Evolutionary conservation across 441 rosid genomes (phyloP).

Genomic region (Erysimum cheiri): DNA sequence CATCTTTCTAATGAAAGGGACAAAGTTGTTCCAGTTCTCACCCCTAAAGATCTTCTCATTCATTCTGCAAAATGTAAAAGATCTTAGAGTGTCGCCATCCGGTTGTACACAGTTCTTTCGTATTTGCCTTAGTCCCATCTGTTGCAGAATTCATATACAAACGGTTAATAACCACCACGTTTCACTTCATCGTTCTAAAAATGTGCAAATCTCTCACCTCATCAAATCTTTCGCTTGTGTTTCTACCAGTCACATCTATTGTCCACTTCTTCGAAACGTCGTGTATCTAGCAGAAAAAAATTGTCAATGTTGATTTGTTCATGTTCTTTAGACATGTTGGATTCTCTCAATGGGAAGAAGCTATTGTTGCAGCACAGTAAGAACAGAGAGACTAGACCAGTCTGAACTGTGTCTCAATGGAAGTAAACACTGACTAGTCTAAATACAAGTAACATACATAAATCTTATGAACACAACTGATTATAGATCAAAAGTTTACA

Average conservation of each 20-base stretch:
- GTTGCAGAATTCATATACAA: constrained; percentile 35
- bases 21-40: constrained; percentile 80
- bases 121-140: constrained; percentile 66
- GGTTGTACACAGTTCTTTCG: constrained; percentile 63
- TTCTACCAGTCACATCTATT: constrained; percentile 64
- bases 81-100: constrained; percentile 64
- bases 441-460: neutral
- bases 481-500: neutral
- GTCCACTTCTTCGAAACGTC: constrained; percentile 57
- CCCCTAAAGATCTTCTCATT: constrained; percentile 62
- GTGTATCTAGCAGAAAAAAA: constrained; percentile 49
- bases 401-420: constrained; percentile 5
- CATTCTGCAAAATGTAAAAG: constrained; percentile 73
- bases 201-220: constrained; percentile 48
- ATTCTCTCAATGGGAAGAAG: constrained; percentile 5
- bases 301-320: constrained; percentile 13
- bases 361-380: constrained; percentile 17
- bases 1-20: constrained; percentile 71
- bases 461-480: constrained; percentile 7
- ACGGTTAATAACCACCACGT: constrained; percentile 17
- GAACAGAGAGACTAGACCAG: constrained; percentile 30
- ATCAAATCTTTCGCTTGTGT: constrained; percentile 60
- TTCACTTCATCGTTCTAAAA: constrained; percentile 3
- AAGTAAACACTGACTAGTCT: constrained; percentile 16
- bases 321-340: constrained; percentile 18